Conservation (phyloP, 1,284 basidiomycete genomes). For the Pseudozyma flocculosa region DNA sequence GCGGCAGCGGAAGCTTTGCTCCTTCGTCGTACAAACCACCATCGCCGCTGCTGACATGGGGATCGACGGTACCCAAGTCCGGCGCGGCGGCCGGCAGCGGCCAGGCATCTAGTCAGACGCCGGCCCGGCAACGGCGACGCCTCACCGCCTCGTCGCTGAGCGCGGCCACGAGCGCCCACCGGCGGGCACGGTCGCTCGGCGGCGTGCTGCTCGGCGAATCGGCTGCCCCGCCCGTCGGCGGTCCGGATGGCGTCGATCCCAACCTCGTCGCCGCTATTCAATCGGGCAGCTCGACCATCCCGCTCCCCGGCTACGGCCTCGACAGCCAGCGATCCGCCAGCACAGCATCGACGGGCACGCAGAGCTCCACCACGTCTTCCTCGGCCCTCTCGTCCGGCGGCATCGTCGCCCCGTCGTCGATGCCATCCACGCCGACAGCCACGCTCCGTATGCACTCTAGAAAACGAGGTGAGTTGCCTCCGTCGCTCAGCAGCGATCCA, state of each 20-base stretch:
- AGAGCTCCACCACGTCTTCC: conserved; percentile 17
- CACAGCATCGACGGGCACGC: conserved; percentile 31
- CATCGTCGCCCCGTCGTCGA: conserved; percentile 12
- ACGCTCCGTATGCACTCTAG: neutral
- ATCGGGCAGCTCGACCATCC: conserved; percentile 34
- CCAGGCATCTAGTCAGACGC: no score
- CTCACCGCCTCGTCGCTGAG: conserved; percentile 26
- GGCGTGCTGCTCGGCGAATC: conserved; percentile 39
- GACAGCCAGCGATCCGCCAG: conserved; percentile 27
- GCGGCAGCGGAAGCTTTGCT: neutral
- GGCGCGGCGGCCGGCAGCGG: no score
- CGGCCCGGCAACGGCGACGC: conserved; percentile 14
- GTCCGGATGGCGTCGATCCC: conserved; percentile 56
- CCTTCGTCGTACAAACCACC: neutral
- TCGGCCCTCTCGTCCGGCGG: conserved; percentile 12
- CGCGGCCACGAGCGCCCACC: conserved; percentile 35
- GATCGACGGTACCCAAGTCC: no score
- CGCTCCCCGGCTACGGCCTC: conserved; percentile 25
- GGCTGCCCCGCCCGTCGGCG: conserved; percentile 48
- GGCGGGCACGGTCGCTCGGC: conserved; percentile 51
- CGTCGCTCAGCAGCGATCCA: no score
- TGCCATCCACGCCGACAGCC: conserved; percentile 18
- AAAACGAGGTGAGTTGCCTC: neutral
- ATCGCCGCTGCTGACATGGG: no score
- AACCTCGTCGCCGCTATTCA: conserved; percentile 53